phyloP scores from a whole-genome alignment of 140 eudicot genomes.

The Flaveria floridana region DNA sequence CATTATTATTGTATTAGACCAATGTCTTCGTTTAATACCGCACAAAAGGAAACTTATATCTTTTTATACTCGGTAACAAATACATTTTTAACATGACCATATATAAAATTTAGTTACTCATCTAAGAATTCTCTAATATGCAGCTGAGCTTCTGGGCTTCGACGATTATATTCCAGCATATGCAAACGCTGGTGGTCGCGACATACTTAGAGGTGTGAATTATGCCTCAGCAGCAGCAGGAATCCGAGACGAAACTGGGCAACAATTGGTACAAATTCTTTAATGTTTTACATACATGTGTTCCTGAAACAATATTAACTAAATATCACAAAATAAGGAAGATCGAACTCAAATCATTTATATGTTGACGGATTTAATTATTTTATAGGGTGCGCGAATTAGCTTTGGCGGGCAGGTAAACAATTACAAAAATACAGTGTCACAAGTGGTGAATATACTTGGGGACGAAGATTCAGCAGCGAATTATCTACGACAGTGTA shows the following conservation, averaged over 20 bases:
- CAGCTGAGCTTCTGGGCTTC: conserved; percentile 34
- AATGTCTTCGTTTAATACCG: no score
- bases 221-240: conserved; percentile 41
- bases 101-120: neutral
- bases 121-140: neutral
- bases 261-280: conserved; percentile 26
- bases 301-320: no score
- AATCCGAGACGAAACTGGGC: conserved; percentile 34
- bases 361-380: neutral
- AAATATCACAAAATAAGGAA: neutral
- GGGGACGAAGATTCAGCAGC: conserved; percentile 73
- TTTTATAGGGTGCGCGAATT: conserved; percentile 54
- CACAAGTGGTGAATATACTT: conserved; percentile 64
- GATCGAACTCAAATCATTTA: neutral
- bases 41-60: no score
- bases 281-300: neutral
- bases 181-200: conserved; percentile 26
- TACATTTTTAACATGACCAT: neutral
- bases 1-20: neutral
- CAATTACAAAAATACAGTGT: conserved; percentile 69
- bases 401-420: conserved; percentile 69
- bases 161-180: conserved; percentile 24
- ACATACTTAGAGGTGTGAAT: conserved; percentile 29
- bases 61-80: neutral
- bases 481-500: conserved; percentile 63